A percentile compares a stretch with the other conserved stretches of the same genome.
phyloP scores from a whole-genome alignment of 208 protist species.

The Sergeia podlipaevii region DNA sequence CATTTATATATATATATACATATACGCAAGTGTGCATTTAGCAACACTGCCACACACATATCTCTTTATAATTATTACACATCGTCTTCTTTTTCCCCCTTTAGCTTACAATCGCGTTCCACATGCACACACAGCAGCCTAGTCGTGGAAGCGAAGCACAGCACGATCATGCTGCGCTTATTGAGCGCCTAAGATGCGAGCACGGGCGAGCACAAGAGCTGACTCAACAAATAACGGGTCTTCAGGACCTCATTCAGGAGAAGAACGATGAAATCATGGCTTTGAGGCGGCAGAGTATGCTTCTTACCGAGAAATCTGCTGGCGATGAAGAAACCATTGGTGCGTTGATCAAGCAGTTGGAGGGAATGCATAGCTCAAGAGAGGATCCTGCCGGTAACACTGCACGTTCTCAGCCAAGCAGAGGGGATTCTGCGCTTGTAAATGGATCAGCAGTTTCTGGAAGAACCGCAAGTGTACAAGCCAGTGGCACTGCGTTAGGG shows the following conservation, averaged over 20 bases:
- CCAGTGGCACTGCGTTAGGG: constrained; percentile 9
- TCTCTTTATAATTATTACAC: too few relatives aligned
- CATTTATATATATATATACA: too few relatives aligned
- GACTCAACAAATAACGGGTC: constrained; percentile 29
- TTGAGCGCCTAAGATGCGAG: constrained; percentile 25
- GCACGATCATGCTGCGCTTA: neutral
- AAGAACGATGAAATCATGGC: constrained; percentile 53
- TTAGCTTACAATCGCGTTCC: too few relatives aligned
- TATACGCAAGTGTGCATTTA: too few relatives aligned
- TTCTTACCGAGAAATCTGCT: constrained; percentile 61
- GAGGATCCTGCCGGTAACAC: neutral
- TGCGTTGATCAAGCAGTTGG: constrained; percentile 57
- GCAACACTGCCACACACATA: too few relatives aligned
- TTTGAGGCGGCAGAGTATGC: constrained; percentile 40
- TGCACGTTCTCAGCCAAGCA: too few relatives aligned
- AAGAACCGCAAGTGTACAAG: constrained; percentile 2
- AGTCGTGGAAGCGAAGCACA: too few relatives aligned
- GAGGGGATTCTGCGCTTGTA: neutral
- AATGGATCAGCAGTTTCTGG: neutral
- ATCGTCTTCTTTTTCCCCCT: too few relatives aligned
- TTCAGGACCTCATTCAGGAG: constrained; percentile 42
- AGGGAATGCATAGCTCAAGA: constrained; percentile 25
- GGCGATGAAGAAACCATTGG: constrained; percentile 77
- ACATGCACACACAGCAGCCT: too few relatives aligned
- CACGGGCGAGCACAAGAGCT: constrained; percentile 29